These are phyloP conservation scores for Podaxis mareebaensis DNA, from an alignment of 768 basidiomycete species.

Conservation along the genomic window DNA sequence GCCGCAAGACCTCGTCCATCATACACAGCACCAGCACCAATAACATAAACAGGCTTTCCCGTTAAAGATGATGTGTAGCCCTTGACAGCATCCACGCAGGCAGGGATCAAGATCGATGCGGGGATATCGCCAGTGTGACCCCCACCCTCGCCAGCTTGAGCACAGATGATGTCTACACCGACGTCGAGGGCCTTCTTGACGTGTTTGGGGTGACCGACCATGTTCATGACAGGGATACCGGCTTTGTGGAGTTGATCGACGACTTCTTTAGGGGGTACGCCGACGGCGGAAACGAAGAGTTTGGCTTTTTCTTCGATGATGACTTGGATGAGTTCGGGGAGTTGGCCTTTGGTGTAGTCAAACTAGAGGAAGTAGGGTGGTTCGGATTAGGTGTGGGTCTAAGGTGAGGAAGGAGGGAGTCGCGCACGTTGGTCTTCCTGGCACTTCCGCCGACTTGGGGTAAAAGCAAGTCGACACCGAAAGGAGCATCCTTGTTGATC, in stretches of 20 bases:
- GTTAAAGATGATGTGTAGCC: slow-evolving; percentile 79
- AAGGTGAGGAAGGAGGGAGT: background rate
- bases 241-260: slow-evolving; percentile 84
- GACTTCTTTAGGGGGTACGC: slow-evolving; percentile 78
- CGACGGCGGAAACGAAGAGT: slow-evolving; percentile 91
- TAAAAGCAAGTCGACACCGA: slow-evolving; percentile 89
- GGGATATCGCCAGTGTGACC: slow-evolving; percentile 86
- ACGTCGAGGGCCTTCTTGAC: slow-evolving; percentile 76
- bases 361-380: slow-evolving; percentile 40
- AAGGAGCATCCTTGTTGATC: slow-evolving; percentile 74
- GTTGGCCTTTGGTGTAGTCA: slow-evolving; percentile 88
- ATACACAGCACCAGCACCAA: slow-evolving; percentile 91
- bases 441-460: slow-evolving; percentile 87
- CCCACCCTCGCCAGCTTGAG: slow-evolving; percentile 91
- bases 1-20: slow-evolving; percentile 88
- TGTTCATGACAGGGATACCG: slow-evolving; percentile 90
- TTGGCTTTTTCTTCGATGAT: slow-evolving; percentile 89
- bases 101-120: slow-evolving; percentile 86
- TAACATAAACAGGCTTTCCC: slow-evolving; percentile 80
- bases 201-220: slow-evolving; percentile 96
- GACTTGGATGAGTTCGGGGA: slow-evolving; percentile 81
- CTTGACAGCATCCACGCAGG: slow-evolving; percentile 82
- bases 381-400: background rate
- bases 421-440: slow-evolving; percentile 82
- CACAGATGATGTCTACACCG: slow-evolving; percentile 92